A percentile compares a stretch with the other conserved stretches of the same genome.
phyloP scores from a whole-genome alignment of 176 grass and related monocot genomes.

The Eragrostis curvula region DNA sequence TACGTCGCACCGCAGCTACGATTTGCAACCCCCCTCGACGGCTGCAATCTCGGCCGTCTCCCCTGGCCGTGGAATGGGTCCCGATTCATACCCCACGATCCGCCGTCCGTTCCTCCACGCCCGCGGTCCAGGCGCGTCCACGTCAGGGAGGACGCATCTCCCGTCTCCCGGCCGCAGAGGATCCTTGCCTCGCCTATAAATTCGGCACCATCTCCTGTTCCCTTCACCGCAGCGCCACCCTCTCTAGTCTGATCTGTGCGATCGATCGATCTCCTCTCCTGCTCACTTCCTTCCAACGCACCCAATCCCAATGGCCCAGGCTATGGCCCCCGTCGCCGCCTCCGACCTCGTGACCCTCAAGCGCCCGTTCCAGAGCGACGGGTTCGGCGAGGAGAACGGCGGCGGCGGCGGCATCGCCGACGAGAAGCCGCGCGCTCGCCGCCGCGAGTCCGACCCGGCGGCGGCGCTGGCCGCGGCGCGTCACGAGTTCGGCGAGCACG shows the following conservation, averaged over 20 bases:
- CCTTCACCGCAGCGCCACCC: slow-evolving; percentile 22
- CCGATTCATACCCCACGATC: slow-evolving; percentile 44
- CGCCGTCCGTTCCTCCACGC: slow-evolving; percentile 10
- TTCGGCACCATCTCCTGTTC: neutral
- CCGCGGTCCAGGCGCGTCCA: slow-evolving; percentile 10
- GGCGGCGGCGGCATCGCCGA: too few species aligned
- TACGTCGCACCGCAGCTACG: neutral
- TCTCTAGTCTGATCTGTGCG: neutral
- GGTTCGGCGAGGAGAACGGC: slow-evolving; percentile 34
- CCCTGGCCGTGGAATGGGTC: slow-evolving; percentile 44
- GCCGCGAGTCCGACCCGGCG: slow-evolving; percentile 65
- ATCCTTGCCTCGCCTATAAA: slow-evolving; percentile 46
- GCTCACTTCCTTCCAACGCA: neutral
- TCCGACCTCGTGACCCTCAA: slow-evolving; percentile 46
- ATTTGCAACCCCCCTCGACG: neutral
- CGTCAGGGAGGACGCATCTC: neutral
- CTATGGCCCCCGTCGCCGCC: slow-evolving; percentile 35
- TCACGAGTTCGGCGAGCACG: slow-evolving; percentile 97
- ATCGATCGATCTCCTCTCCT: neutral
- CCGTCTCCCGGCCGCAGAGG: slow-evolving; percentile 5
- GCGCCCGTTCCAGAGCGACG: slow-evolving; percentile 44
- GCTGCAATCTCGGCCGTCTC: neutral
- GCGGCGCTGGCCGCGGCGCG: slow-evolving; percentile 76
- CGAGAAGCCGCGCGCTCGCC: slow-evolving; percentile 34
- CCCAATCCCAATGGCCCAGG: slow-evolving; percentile 46